Evolutionary conservation across 768 basidiomycete species (phyloP).

Genomic region (Suillus subaureus): DNA sequence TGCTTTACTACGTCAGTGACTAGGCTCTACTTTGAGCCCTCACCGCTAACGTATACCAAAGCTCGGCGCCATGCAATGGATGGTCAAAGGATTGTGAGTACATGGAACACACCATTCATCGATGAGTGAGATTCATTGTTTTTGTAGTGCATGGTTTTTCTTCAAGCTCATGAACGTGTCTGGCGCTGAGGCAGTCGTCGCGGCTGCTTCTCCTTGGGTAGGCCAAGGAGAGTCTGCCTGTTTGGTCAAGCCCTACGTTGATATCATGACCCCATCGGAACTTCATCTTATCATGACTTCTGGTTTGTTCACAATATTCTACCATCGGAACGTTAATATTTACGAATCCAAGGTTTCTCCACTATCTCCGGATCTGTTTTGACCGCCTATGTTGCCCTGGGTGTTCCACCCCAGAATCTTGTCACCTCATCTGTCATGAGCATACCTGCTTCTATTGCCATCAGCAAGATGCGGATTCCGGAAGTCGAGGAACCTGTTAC

Average conservation of each 20-base stretch:
- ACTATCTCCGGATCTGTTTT: slow-evolving; percentile 93
- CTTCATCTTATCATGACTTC: slow-evolving; percentile 89
- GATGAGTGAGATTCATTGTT: slow-evolving; percentile 5
- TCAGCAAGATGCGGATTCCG: slow-evolving; percentile 85
- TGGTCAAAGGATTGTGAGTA: slow-evolving; percentile 79
- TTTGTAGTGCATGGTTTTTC: slow-evolving; percentile 80
- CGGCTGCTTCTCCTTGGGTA: slow-evolving; percentile 91
- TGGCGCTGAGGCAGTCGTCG: slow-evolving; percentile 94
- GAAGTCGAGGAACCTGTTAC: slow-evolving; percentile 87
- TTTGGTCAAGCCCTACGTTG: slow-evolving; percentile 81
- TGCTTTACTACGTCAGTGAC: slow-evolving; percentile 73
- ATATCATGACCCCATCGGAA: slow-evolving; percentile 83
- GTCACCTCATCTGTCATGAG: slow-evolving; percentile 93
- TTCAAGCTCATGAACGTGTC: slow-evolving; percentile 90
- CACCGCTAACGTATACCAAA: slow-evolving; percentile 18
- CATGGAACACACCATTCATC: slow-evolving; percentile 4
- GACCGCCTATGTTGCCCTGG: slow-evolving; percentile 77
- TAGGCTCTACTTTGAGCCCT: neutral
- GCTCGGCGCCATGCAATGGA: slow-evolving; percentile 92
- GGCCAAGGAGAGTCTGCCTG: slow-evolving; percentile 91
- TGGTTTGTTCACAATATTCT: slow-evolving; percentile 40
- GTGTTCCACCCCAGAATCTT: slow-evolving; percentile 77
- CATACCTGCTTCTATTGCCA: slow-evolving; percentile 92
- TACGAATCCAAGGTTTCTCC: slow-evolving; percentile 58
- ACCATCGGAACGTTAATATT: slow-evolving; percentile 9